Conservation (phyloP, 2,329 filamentous ascomycete genomes). For the Aureobasidium sp. region DNA sequence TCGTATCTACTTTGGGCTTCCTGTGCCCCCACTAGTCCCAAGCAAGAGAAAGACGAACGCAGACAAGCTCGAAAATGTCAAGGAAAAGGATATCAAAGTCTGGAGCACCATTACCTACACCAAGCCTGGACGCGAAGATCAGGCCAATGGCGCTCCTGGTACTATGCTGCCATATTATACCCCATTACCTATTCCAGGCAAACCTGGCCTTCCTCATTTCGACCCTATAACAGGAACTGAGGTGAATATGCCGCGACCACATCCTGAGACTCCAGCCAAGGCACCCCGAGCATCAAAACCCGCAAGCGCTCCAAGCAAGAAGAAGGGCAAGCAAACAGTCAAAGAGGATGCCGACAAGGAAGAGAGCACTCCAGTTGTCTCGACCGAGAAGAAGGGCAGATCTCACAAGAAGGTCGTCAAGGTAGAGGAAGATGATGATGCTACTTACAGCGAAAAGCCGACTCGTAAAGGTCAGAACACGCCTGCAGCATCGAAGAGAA, state of each 20-base stretch:
- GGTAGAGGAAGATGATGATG: not conserved
- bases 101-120: not conserved
- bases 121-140: not conserved
- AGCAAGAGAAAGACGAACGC: constrained; percentile 8
- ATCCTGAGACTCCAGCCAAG: not conserved
- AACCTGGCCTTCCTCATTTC: not conserved
- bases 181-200: not conserved
- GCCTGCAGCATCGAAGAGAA: not conserved
- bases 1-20: constrained; percentile 12
- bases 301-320: not conserved
- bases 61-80: not conserved
- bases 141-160: not conserved
- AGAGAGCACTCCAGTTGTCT: not conserved
- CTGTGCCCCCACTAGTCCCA: constrained; percentile 15
- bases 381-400: not conserved
- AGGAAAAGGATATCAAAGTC: not conserved
- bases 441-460: not conserved
- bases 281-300: not conserved
- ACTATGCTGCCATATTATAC: not conserved
- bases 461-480: not conserved
- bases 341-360: not conserved
- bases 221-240: not conserved
- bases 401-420: not conserved
- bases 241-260: not conserved
- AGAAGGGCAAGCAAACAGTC: not conserved